Evolutionary conservation across 192 early-diverging fungal species (phyloP).

Genomic region (Pilaira anomala): DNA sequence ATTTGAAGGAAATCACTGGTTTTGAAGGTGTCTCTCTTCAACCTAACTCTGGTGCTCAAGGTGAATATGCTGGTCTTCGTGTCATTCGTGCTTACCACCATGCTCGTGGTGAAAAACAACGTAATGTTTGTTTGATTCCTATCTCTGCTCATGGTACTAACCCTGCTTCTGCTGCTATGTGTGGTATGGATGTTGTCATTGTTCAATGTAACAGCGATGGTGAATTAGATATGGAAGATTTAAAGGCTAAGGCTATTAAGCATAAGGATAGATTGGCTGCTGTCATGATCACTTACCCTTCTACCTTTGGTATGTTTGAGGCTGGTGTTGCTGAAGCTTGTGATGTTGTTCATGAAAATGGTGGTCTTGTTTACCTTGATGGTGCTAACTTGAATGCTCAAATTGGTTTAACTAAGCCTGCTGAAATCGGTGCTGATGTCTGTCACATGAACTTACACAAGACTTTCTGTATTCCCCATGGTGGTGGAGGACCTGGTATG

Average conservation of each 20-base stretch:
- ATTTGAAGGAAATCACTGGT: slow-evolving; percentile 89
- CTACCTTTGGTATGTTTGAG: slow-evolving; percentile 99
- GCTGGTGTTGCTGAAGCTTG: slow-evolving; percentile 82
- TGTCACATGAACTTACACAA: slow-evolving; percentile 99
- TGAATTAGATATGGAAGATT: slow-evolving; percentile 88
- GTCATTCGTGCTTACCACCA: slow-evolving; percentile 91
- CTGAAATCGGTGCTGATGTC: slow-evolving; percentile 97
- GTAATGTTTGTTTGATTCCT: slow-evolving; percentile 94
- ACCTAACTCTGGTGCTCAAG: slow-evolving; percentile 99
- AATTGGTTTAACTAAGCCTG: slow-evolving; percentile 80
- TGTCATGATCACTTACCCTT: slow-evolving; percentile 99
- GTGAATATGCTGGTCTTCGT: slow-evolving; percentile 97
- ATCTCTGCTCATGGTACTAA: slow-evolving; percentile 99
- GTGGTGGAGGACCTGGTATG: slow-evolving; percentile 98
- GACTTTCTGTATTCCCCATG: slow-evolving; percentile 98
- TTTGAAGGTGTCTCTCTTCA: slow-evolving; percentile 92
- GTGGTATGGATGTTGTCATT: slow-evolving; percentile 89
- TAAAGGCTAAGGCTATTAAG: slow-evolving; percentile 85
- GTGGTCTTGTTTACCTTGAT: slow-evolving; percentile 99
- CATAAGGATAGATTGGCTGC: slow-evolving; percentile 85
- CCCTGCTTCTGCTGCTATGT: slow-evolving; percentile 98
- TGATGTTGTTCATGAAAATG: slow-evolving; percentile 87
- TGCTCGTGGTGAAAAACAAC: slow-evolving; percentile 75
- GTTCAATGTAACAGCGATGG: slow-evolving; percentile 91
- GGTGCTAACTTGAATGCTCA: slow-evolving; percentile 91